Base-by-base conservation (phyloP, 1,284 basidiomycete species). In the Phylloboletellus chloephorus region DNA sequence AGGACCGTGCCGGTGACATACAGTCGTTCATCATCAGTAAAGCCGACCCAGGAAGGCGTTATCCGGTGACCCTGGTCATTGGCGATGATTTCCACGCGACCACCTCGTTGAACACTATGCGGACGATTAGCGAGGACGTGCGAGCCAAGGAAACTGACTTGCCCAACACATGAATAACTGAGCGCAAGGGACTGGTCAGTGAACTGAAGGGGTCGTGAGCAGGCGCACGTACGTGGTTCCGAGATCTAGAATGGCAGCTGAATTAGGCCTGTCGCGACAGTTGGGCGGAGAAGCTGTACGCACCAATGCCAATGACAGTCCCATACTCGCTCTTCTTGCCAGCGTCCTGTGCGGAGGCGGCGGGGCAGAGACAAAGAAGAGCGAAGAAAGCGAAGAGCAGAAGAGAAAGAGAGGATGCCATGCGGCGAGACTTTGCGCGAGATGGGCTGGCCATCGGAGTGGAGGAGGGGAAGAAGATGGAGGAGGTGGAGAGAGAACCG, bases 51-150 rank as follows among this genome's bases (percentile, higher is more conserved):
- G 60, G 90, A 96, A 29, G 93, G 92, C 20, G 93, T 96, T 67
- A 95, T 96, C 68, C 92, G 88, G 71, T 96, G 88, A 65, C 93
- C 93, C 66, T 96, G 92, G 73, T 95, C 93, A 69, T 96, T 96
- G 64, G 93, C 89, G 59, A 95, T 93, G 56, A 95, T 96, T 69
- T 97, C 92, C 29, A 96, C 92, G 55, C 88, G 87, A 54, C 91
- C 93, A 48, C 85, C 85, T 46, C 86, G 85, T 68, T 93, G 89
- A 43, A 97, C 89, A 74, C 92, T 90, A 51, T 7, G 0, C 41
- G 33, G 37, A 25, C 19, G 10, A 45, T 43, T 19, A 49, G 28
- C 8, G 1, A 28, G 16, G 7, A 32, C 1, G 10, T 1, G 2
- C 3, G 17, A 2, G 2, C 4, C 10, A 9, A 12, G 10, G 1